A percentile compares a stretch with the other conserved stretches of the same genome.
phyloP scores from a whole-genome alignment of 73 alveolate species.

The Paramecium sonneborni region DNA sequence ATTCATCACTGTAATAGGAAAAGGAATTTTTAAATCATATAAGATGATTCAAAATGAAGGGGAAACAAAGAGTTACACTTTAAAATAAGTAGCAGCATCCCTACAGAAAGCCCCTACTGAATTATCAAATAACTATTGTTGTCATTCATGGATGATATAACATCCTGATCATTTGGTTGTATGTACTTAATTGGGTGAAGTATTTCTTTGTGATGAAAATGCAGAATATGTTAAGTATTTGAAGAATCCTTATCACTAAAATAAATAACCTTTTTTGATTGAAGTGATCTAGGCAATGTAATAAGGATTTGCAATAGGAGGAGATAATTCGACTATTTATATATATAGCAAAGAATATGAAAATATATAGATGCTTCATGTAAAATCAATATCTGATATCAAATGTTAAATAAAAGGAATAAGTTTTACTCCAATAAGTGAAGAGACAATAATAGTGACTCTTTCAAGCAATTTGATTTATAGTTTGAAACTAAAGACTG shows the following conservation, averaged over 20 bases:
- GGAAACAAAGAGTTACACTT: conserved; percentile 38
- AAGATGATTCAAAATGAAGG: conserved; percentile 40
- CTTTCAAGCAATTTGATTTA: conserved; percentile 52
- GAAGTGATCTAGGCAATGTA: conserved; percentile 68
- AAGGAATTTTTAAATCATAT: conserved; percentile 47
- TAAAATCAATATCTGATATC: conserved; percentile 47
- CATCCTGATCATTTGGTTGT: conserved; percentile 59
- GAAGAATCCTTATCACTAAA: background rate
- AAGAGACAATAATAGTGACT: conserved; percentile 54
- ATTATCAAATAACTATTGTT: conserved; percentile 58
- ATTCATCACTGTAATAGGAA: conserved; percentile 58
- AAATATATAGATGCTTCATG: background rate
- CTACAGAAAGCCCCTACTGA: conserved; percentile 61
- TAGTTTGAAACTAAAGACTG: conserved; percentile 46
- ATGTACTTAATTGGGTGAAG: conserved; percentile 60
- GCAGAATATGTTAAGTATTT: conserved; percentile 34
- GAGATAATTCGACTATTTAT: conserved; percentile 70
- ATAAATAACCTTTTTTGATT: conserved; percentile 61
- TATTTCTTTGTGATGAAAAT: conserved; percentile 55
- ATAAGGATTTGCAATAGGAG: conserved; percentile 79
- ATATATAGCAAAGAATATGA: conserved; percentile 67
- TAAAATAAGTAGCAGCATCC: background rate
- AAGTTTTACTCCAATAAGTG: conserved; percentile 55
- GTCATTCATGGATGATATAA: conserved; percentile 65
- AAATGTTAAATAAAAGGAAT: conserved; percentile 49